A percentile compares a stretch with the other conserved stretches of the same genome.
phyloP scores from a whole-genome alignment of 345 rosid genomes.

The Gynandropsis gynandra region DNA sequence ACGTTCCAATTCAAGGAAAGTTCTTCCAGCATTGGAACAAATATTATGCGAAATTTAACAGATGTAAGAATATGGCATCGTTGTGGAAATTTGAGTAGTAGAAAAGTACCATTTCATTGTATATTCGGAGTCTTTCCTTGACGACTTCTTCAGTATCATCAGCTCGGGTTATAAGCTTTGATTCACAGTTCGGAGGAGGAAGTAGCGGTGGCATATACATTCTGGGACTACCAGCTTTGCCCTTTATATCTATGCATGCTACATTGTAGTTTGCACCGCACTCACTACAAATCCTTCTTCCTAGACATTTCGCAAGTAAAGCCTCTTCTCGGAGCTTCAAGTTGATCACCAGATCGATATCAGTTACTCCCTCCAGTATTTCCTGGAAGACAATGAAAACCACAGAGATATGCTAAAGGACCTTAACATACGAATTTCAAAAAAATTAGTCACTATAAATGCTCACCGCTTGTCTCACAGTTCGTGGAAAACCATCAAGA shows the following conservation, averaged over 20 bases:
- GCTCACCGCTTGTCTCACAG: slow-evolving; percentile 89
- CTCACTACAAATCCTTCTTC: slow-evolving; percentile 85
- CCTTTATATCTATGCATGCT: slow-evolving; percentile 82
- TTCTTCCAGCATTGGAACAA: not conserved
- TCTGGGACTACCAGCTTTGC: slow-evolving; percentile 60
- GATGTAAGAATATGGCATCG: not conserved
- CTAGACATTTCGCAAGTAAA: slow-evolving; percentile 85
- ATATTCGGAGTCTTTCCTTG: slow-evolving; percentile 72
- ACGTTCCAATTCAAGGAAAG: too few species aligned
- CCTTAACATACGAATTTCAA: not conserved
- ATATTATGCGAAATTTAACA: not conserved
- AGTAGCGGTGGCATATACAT: slow-evolving; percentile 95
- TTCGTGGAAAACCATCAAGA: slow-evolving; percentile 97
- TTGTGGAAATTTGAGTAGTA: not conserved
- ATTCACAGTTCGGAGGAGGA: slow-evolving; percentile 78
- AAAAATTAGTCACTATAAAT: slow-evolving; percentile 10
- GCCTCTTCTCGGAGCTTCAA: slow-evolving; percentile 85
- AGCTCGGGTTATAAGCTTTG: slow-evolving; percentile 77
- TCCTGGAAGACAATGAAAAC: slow-evolving; percentile 39
- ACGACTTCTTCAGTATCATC: slow-evolving; percentile 94
- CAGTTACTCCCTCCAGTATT: slow-evolving; percentile 80
- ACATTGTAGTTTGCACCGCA: slow-evolving; percentile 88
- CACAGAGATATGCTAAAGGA: not conserved
- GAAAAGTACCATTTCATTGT: slow-evolving; percentile 54
- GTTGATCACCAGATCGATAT: slow-evolving; percentile 75